Evolutionary conservation across 2,329 filamentous ascomycete species (phyloP).

Genomic region (Metarhizium guizhouense): DNA sequence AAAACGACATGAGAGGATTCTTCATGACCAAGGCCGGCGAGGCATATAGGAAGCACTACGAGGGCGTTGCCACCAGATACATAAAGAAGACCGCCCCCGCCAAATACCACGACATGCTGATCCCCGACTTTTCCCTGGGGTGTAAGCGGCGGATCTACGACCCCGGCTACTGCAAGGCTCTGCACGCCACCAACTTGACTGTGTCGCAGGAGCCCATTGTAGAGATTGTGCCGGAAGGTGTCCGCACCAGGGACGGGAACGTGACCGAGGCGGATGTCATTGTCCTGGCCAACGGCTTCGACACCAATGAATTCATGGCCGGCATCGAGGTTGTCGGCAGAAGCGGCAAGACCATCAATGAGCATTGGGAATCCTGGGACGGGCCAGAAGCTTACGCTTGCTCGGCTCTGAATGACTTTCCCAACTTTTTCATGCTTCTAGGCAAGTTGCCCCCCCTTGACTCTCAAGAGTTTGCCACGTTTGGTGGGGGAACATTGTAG

Average conservation of each 20-base stretch:
- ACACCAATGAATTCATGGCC: constrained; percentile 43
- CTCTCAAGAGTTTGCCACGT: not conserved
- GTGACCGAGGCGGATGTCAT: constrained; percentile 48
- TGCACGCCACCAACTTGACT: constrained; percentile 39
- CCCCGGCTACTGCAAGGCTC: constrained; percentile 40
- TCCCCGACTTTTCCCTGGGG: constrained; percentile 52
- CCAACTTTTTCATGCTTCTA: constrained; percentile 56
- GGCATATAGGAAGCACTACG: constrained; percentile 25
- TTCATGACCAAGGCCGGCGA: constrained; percentile 25
- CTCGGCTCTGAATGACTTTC: constrained; percentile 49
- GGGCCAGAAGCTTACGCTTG: constrained; percentile 54
- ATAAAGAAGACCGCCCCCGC: constrained; percentile 38
- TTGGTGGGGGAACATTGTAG: not conserved
- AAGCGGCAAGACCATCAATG: constrained; percentile 36
- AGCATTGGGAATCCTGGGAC: constrained; percentile 50
- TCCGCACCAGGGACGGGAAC: constrained; percentile 27
- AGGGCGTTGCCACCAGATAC: constrained; percentile 30
- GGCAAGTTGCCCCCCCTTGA: constrained; percentile 21
- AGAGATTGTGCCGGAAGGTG: constrained; percentile 33
- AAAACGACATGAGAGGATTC: constrained; percentile 27
- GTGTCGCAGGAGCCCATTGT: constrained; percentile 39
- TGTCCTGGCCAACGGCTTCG: constrained; percentile 53
- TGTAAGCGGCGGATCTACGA: constrained; percentile 58
- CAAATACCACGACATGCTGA: constrained; percentile 52
- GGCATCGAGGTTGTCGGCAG: constrained; percentile 44